Evolutionary conservation across 345 rosid genomes (phyloP), one percentile per base, ranked within the genome.

Genomic region (Boechera divaricarpa): DNA sequence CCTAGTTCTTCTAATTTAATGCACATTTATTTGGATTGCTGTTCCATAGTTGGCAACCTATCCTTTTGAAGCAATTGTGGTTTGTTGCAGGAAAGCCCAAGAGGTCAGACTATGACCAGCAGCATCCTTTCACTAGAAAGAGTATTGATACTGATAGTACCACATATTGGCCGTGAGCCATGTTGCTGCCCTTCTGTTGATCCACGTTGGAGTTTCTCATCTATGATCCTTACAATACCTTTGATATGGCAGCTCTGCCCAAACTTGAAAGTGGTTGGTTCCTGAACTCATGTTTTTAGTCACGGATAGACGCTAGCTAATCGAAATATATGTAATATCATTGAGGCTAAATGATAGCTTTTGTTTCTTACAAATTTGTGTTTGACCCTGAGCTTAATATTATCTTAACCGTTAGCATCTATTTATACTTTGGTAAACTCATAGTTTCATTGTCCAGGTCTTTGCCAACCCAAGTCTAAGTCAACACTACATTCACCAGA

Each of bases 211-310:
- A 92, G 92, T 84, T 91, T 95, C 86, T 81, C 85, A 7, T 93
- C 90, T 36, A 97, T 89, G 79, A 94, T 95, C 79, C 88, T 95
- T 54, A 91, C 99, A 56, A 68, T 93, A 61, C 96, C 99, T 76
- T 86, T 92, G 79, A 75, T 93, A 74, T 95, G 98, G 98, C 72
- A 77, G 80, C 82, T 81, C 62, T 90, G 93, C 78, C 99, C 99
- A 2, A 81, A 72, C 77, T 81, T 93, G 63, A 95, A 91, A 81
- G 88, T 84, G 92, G 99, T 95, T 69, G 54, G 72, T 69, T 69
- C 57, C 67, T 76, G 33, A 61, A 52, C 36, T 35, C 74, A 12
- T 28, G 45, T 44, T 45, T 53, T 65, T 62, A 33, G 53, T 57
- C 39, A 18, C 48, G n/a, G 26, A 63, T 24, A 26, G 32, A 48